Base-by-base conservation (phyloP, 768 basidiomycete genomes). In the Pleurotus sapidus region DNA sequence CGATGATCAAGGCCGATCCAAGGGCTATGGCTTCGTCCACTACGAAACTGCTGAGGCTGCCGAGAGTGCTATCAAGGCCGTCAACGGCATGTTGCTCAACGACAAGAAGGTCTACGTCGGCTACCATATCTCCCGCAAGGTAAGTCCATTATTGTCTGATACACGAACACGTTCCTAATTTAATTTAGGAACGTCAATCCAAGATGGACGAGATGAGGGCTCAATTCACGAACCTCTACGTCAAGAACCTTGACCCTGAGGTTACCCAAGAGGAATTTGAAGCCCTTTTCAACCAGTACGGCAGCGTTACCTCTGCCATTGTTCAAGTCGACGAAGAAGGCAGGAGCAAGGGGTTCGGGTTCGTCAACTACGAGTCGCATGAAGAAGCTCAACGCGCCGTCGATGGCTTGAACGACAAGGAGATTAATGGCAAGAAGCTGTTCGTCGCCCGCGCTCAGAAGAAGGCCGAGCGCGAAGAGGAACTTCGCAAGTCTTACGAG, bases 41-140 rank as follows among this genome's bases (percentile, higher is more conserved):
- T 99, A 98, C 74, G 95, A 98, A 77, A 97, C 95, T 57, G 91
- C 90, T 49, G 97, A 98, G 74, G 91, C 96, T 17, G 95, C 95
- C 58, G 92, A 95, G 12, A 86, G 83, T 50, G 97, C 97, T 63
- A 98, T 99, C 83, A 95, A 97, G 75, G 90, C 93, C 56, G 97
- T 98, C 70, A 97, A 99, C 71, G 95, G 96, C 63, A 99, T 99
- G 97, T 74, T 99, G 63, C 80, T 99, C 70, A 98, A 98, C 75
- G 97, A 99, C 81, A 98, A 97, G 78, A 98, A 98, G 80, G 97
- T 99, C 63, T 99, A 88, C 66, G 97, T 99, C 63, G 97, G 97
- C 56, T 84, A 94, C 68, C 96, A 99, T 76, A 91, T 98, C 70
- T 93, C 94, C 60, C 92, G 93, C 82, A 97, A 96, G 88, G 90